Percentiles rank a stretch among this genome's conserved stretches.
These are phyloP conservation scores for Paraconiothyrium brasiliense DNA, from an alignment of 2,329 filamentous ascomycete genomes.

Conservation along the genomic window DNA sequence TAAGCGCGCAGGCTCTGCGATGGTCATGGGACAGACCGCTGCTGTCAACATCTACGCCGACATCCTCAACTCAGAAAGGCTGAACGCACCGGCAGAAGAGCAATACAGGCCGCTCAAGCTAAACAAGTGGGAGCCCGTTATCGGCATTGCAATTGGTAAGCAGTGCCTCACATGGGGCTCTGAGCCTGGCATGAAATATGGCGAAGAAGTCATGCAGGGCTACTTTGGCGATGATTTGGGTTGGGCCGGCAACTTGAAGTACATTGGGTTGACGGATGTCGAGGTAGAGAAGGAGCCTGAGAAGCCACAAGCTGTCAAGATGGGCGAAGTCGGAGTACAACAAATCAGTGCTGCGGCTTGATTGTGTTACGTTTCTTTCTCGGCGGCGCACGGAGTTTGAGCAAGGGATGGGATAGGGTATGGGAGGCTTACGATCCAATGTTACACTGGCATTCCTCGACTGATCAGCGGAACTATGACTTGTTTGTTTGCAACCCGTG, in stretches of 20 bases:
- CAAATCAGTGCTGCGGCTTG: slow-evolving; percentile 36
- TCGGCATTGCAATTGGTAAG: slow-evolving; percentile 76
- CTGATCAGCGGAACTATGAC: not conserved
- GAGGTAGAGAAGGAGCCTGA: slow-evolving; percentile 32
- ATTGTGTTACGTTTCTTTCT: not conserved
- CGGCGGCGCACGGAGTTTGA: not conserved
- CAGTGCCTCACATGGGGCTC: slow-evolving; percentile 72
- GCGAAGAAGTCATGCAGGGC: slow-evolving; percentile 68
- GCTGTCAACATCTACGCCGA: slow-evolving; percentile 64
- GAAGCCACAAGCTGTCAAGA: slow-evolving; percentile 30
- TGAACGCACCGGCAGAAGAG: slow-evolving; percentile 23
- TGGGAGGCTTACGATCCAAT: slow-evolving; percentile 2
- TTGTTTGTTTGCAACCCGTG: not conserved
- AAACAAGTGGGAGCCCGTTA: slow-evolving; percentile 60
- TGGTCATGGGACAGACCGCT: slow-evolving; percentile 74
- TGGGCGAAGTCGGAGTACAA: slow-evolving; percentile 42
- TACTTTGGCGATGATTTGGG: slow-evolving; percentile 76
- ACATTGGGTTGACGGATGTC: slow-evolving; percentile 45
- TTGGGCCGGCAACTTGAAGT: slow-evolving; percentile 51
- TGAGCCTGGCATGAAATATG: slow-evolving; percentile 65
- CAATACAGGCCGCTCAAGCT: slow-evolving; percentile 35
- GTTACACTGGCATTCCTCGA: slow-evolving; percentile 11
- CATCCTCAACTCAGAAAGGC: slow-evolving; percentile 46
- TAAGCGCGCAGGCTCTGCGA: slow-evolving; percentile 79
- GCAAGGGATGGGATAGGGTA: not conserved